A percentile compares a stretch with the other conserved stretches of the same genome.
Evolutionary conservation across 768 basidiomycete genomes (phyloP).

Genomic region (Hypholoma fasciculare): DNA sequence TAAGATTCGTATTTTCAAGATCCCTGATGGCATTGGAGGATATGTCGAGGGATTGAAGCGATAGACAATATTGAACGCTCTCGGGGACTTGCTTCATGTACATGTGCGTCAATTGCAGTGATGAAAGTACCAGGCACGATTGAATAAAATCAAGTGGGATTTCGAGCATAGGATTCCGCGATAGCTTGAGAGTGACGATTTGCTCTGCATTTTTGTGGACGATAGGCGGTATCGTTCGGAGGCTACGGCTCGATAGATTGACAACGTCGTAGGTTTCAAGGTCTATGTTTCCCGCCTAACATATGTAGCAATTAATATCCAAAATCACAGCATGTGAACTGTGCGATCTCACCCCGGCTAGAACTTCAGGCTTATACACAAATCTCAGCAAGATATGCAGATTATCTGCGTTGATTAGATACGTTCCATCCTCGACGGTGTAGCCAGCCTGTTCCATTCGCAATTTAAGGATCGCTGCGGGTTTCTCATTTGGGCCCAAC

Average conservation of each 20-base stretch:
- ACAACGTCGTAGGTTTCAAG: constrained; percentile 75
- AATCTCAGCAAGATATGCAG: constrained; percentile 86
- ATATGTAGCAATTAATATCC: background rate
- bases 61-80: constrained; percentile 71
- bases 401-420: constrained; percentile 75
- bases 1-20: constrained; percentile 82
- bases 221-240: constrained; percentile 87
- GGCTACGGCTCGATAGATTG: constrained; percentile 76
- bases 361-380: constrained; percentile 77
- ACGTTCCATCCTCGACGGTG: constrained; percentile 73
- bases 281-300: constrained; percentile 70
- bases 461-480: constrained; percentile 80
- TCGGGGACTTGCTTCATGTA: constrained; percentile 92
- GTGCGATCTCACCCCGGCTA: constrained; percentile 55
- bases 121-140: constrained; percentile 77
- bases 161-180: constrained; percentile 93
- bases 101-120: constrained; percentile 87
- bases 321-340: background rate
- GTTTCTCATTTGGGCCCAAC: constrained; percentile 79
- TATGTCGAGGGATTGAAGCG: constrained; percentile 80
- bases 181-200: constrained; percentile 85
- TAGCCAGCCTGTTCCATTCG: constrained; percentile 91
- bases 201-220: constrained; percentile 83
- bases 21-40: constrained; percentile 91
- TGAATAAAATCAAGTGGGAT: constrained; percentile 97